Percentiles rank a stretch among this genome's conserved stretches.
Conservation (phyloP, 768 basidiomycete species). For the Exsudoporus frostii region DNA sequence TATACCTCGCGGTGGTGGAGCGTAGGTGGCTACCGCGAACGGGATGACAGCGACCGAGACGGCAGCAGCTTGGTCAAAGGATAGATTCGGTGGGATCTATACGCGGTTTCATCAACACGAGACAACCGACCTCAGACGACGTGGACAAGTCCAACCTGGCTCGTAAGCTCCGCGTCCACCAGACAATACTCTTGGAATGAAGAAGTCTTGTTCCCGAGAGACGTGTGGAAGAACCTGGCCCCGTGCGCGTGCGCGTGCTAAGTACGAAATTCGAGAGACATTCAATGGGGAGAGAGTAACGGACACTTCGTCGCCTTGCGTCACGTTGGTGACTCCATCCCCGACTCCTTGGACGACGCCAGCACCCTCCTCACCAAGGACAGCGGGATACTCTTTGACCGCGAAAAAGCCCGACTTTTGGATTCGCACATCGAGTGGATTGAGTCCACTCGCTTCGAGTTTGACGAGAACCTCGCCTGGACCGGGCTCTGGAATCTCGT, state of each 20-base stretch:
- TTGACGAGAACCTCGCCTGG: conserved; percentile 42
- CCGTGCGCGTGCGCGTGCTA: background rate
- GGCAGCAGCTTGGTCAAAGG: conserved; percentile 37
- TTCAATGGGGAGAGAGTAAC: background rate
- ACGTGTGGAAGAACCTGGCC: conserved; percentile 6
- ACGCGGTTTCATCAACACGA: background rate
- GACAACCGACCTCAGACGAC: too few species aligned
- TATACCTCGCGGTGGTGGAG: conserved; percentile 23
- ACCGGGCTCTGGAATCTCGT: conserved; percentile 34
- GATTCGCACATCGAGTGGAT: conserved; percentile 38
- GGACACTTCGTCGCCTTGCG: conserved; percentile 30
- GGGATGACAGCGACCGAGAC: conserved; percentile 33
- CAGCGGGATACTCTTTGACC: conserved; percentile 33
- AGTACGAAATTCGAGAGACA: background rate
- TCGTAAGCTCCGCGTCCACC: conserved; percentile 10
- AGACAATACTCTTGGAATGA: conserved; percentile 27
- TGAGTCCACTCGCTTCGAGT: conserved; percentile 38
- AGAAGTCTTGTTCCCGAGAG: conserved; percentile 2
- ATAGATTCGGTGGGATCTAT: conserved; percentile 33
- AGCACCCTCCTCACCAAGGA: conserved; percentile 36
- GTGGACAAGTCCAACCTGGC: conserved; percentile 3
- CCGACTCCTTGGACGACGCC: conserved; percentile 38
- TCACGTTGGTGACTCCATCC: conserved; percentile 30
- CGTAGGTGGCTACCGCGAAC: conserved; percentile 34
- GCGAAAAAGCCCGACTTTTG: background rate